These are phyloP conservation scores for Saksenaea oblongispora DNA, from an alignment of 371 early-diverging fungal species.

Conservation along the genomic window DNA sequence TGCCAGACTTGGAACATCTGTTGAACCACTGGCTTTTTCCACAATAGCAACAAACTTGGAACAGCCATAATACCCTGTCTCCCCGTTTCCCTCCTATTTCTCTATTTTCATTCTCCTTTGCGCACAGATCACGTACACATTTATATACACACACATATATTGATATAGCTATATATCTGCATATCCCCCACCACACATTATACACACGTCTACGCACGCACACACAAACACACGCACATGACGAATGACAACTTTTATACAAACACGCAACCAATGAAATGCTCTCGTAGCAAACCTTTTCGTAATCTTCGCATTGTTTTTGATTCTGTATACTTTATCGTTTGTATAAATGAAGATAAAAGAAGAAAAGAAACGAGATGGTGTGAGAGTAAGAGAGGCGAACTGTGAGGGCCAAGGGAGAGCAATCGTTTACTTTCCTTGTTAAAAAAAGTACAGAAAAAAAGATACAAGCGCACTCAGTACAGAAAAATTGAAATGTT, in stretches of 20 bases:
- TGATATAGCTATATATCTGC: not conserved
- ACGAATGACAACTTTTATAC: too few relatives aligned
- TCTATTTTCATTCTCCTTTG: not conserved
- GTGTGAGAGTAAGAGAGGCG: too few relatives aligned
- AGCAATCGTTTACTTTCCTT: not conserved
- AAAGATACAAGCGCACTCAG: not conserved
- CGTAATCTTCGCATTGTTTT: not conserved
- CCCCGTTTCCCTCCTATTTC: not conserved
- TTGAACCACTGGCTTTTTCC: not conserved
- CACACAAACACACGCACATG: too few relatives aligned
- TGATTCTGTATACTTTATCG: not conserved
- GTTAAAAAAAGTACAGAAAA: not conserved
- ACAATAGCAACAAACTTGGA: not conserved
- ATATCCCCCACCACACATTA: not conserved
- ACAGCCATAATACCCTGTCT: not conserved
- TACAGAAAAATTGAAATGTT: not conserved
- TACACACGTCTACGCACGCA: not conserved
- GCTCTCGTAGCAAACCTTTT: too few relatives aligned
- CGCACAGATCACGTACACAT: too few relatives aligned
- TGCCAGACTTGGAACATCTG: constrained; percentile 15
- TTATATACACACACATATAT: not conserved
- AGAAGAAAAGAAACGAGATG: not conserved
- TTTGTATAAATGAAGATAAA: not conserved
- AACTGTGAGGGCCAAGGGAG: too few relatives aligned
- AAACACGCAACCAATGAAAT: too few relatives aligned